These are phyloP conservation scores for Trichoderma sp. DNA, from an alignment of 2,329 filamentous ascomycete genomes.

Conservation along the genomic window DNA sequence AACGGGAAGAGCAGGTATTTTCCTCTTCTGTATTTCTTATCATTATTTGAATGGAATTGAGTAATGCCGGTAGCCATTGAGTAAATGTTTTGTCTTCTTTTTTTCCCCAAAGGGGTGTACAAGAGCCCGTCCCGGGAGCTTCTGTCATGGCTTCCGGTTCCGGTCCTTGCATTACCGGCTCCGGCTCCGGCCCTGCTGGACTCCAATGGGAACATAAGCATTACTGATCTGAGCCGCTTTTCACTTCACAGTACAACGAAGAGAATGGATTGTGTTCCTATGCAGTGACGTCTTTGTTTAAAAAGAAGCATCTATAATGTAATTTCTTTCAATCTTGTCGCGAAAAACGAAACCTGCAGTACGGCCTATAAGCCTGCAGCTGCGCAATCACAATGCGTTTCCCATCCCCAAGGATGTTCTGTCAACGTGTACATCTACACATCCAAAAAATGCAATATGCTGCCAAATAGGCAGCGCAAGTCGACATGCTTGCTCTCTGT, in stretches of 20 bases:
- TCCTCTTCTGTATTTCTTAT: not conserved
- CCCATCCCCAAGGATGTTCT: not conserved
- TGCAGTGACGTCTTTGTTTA: not conserved
- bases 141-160: not conserved
- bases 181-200: not conserved
- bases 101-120: not conserved
- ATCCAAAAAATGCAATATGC: not conserved
- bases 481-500: not conserved
- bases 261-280: not conserved
- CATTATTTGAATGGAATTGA: not conserved
- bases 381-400: not conserved
- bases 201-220: not conserved
- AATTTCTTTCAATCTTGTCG: not conserved
- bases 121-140: too few relatives aligned
- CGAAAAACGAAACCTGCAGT: not conserved
- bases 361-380: not conserved
- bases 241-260: not conserved
- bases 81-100: not conserved
- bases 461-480: not conserved
- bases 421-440: not conserved
- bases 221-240: not conserved
- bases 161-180: not conserved
- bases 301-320: not conserved
- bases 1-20: not conserved
- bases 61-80: not conserved